Conservation (phyloP, 805 yeast genomes). For the Myxozyma melibiosi region DNA sequence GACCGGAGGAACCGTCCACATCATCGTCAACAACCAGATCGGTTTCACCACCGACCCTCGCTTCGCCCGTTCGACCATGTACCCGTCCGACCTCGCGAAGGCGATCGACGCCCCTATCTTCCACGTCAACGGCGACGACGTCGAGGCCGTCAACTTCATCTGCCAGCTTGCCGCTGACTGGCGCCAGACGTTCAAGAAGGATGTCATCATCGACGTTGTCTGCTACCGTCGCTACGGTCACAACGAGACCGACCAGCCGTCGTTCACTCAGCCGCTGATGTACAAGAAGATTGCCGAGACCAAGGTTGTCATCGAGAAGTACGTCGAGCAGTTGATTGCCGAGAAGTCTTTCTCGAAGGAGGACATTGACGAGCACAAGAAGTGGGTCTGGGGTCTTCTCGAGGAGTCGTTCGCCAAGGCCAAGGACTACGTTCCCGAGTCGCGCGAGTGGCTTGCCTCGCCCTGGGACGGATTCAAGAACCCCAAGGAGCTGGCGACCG, state of each 20-base stretch:
- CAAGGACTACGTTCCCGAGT: slow-evolving; percentile 85
- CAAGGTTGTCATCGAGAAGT: slow-evolving; percentile 84
- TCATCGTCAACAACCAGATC: slow-evolving; percentile 96
- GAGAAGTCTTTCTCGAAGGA: slow-evolving; percentile 89
- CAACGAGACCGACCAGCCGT: slow-evolving; percentile 99
- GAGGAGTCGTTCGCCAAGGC: slow-evolving; percentile 89
- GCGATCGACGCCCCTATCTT: slow-evolving; percentile 96
- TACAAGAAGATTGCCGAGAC: slow-evolving; percentile 87
- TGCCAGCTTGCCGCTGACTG: slow-evolving; percentile 98
- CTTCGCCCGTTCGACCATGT: slow-evolving; percentile 95
- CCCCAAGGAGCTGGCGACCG: slow-evolving; percentile 94
- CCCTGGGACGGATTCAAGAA: slow-evolving; percentile 99
- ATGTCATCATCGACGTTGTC: slow-evolving; percentile 93
- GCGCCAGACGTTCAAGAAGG: slow-evolving; percentile 96
- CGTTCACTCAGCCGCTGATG: slow-evolving; percentile 98
- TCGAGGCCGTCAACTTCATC: slow-evolving; percentile 87
- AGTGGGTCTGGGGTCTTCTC: slow-evolving; percentile 95
- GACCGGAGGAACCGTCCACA: slow-evolving; percentile 97
- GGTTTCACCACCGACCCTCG: slow-evolving; percentile 99
- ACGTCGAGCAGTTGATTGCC: slow-evolving; percentile 71
- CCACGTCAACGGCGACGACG: slow-evolving; percentile 99
- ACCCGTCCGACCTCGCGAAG: slow-evolving; percentile 97
- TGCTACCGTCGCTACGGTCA: slow-evolving; percentile 99
- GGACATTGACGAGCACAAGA: slow-evolving; percentile 93
- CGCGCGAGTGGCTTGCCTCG: slow-evolving; percentile 97